phyloP scores from a whole-genome alignment of 306 rosid genomes.

The Dryas alaskensis region DNA sequence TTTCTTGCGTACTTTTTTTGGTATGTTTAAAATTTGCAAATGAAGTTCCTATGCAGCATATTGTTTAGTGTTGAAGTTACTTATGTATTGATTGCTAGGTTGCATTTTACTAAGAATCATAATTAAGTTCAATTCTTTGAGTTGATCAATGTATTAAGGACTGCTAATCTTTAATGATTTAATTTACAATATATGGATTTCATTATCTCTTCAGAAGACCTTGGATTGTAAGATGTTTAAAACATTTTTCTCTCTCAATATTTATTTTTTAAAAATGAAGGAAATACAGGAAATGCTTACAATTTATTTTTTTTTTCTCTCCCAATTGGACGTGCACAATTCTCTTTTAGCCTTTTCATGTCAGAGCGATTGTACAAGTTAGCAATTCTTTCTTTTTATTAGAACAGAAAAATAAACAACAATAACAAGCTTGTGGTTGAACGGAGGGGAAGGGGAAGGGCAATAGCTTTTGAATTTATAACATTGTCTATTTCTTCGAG shows the following conservation, averaged over 20 bases:
- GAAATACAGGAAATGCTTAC: too few relatives aligned
- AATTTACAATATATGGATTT: neutral
- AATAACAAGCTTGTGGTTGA: neutral
- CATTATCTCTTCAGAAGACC: neutral
- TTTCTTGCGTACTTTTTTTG: slow-evolving; percentile 77
- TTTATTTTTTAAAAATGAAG: too few relatives aligned
- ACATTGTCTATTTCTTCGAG: slow-evolving; percentile 6
- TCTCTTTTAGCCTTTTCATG: neutral
- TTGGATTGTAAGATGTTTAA: neutral
- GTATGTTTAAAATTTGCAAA: slow-evolving; percentile 37
- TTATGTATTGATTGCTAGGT: neutral
- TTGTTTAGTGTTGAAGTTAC: neutral
- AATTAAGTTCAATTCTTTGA: slow-evolving; percentile 2
- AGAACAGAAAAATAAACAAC: neutral
- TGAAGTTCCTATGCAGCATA: neutral
- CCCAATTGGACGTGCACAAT: too few relatives aligned
- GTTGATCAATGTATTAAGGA: neutral
- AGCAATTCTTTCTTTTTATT: neutral
- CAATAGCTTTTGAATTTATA: neutral
- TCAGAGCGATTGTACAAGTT: neutral
- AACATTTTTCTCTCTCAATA: too few relatives aligned
- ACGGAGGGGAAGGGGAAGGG: slow-evolving; percentile 7
- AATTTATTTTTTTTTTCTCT: too few relatives aligned
- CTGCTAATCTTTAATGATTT: neutral
- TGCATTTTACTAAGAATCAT: slow-evolving; percentile 14